phyloP scores from a whole-genome alignment of 352 stramenopile species.

The Globisporangium cystogenes region DNA sequence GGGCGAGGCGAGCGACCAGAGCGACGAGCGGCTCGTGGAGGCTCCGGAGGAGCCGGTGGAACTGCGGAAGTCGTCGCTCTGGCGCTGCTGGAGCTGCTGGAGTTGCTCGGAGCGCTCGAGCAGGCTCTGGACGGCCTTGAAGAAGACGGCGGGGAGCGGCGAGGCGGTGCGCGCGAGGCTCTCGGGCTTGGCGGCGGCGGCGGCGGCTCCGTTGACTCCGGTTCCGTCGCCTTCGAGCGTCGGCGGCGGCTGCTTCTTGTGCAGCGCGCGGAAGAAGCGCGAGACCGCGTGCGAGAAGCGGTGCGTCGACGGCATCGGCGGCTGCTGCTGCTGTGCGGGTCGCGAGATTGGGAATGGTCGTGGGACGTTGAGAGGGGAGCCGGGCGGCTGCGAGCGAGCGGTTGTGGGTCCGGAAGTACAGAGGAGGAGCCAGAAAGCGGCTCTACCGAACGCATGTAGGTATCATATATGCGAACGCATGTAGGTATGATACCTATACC shows the following conservation, averaged over 20 bases:
- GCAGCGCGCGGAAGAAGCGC: constrained; percentile 33
- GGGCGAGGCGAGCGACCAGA: constrained; percentile 7
- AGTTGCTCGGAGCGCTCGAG: constrained; percentile 1
- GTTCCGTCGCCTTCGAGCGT: constrained; percentile 12
- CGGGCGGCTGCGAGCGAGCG: no score
- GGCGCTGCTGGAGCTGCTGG: constrained; percentile 4
- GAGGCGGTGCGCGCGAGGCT: constrained; percentile 1
- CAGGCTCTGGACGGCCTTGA: constrained; percentile 18
- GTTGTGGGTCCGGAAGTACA: no score
- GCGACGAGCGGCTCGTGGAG: constrained; percentile 2
- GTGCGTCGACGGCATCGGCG: constrained; percentile 15
- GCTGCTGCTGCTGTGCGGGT: no score
- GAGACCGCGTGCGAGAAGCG: constrained; percentile 32
- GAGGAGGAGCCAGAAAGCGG: no score
- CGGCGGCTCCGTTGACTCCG: no score
- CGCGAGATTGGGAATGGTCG: no score
- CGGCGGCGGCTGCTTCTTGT: constrained; percentile 21
- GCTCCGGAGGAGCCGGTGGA: constrained; percentile 14
- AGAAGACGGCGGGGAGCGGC: constrained; percentile 28
- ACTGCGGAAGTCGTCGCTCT: background rate
- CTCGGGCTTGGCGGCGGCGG: constrained; percentile 8
- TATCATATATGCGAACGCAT: no score
- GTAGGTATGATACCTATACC: no score
- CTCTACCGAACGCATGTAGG: no score
- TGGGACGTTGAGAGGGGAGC: no score